phyloP scores from a whole-genome alignment of 2,329 filamentous ascomycete genomes.

The Fusarium redolens region DNA sequence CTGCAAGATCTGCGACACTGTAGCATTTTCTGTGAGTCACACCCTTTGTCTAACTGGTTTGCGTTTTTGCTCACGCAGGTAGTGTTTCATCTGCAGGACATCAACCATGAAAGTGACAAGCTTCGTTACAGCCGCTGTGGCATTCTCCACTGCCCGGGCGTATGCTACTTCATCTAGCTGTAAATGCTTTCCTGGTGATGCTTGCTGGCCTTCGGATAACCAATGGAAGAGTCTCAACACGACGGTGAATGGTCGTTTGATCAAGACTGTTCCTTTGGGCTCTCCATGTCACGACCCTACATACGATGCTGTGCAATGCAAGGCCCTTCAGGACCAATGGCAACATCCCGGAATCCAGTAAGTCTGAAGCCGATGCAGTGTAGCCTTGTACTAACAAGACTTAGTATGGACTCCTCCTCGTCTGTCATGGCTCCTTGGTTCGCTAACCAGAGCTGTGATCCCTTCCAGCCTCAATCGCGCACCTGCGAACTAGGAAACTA shows the following conservation, averaged over 20 bases:
- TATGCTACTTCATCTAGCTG: not conserved
- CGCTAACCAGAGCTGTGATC: constrained; percentile 55
- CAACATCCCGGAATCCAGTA: constrained; percentile 57
- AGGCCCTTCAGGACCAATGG: constrained; percentile 57
- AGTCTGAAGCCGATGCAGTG: constrained; percentile 15
- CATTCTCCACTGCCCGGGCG: not conserved
- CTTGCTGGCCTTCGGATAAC: constrained; percentile 60
- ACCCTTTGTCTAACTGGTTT: not conserved
- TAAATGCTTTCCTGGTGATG: constrained; percentile 61
- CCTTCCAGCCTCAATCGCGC: constrained; percentile 46
- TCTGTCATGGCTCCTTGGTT: constrained; percentile 50
- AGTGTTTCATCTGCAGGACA: constrained; percentile 3
- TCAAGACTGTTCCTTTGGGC: constrained; percentile 63
- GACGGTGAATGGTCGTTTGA: constrained; percentile 61
- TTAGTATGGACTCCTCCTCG: constrained; percentile 40
- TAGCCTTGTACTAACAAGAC: not conserved
- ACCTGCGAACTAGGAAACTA: constrained; percentile 59
- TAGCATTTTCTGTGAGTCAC: constrained; percentile 1
- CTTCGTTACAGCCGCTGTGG: not conserved
- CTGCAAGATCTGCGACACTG: not conserved
- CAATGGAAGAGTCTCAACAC: constrained; percentile 63
- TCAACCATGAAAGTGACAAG: constrained; percentile 12
- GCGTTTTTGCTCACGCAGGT: not conserved
- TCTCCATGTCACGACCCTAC: constrained; percentile 60
- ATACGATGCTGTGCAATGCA: constrained; percentile 60